A percentile compares a stretch with the other conserved stretches of the same genome.
Conservation (phyloP, 495 filamentous ascomycete species). For the Elaphomyces granulatus region DNA sequence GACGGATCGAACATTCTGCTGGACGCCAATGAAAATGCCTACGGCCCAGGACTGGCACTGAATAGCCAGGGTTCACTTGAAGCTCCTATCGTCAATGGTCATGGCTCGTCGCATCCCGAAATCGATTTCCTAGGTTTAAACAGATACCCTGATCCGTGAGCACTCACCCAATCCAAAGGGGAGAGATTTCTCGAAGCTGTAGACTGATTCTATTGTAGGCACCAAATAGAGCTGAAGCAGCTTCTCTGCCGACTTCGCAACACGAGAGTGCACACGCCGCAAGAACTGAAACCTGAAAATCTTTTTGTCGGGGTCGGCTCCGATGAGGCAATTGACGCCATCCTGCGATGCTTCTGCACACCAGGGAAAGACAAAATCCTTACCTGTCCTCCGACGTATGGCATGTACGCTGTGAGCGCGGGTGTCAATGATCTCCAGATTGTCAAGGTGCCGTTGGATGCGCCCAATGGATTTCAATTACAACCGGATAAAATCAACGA, state of each 20-base stretch:
- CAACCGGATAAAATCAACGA: constrained; percentile 54
- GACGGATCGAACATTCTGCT: constrained; percentile 93
- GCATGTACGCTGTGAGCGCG: constrained; percentile 93
- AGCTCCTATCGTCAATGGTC: constrained; percentile 17
- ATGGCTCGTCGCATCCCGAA: constrained; percentile 24
- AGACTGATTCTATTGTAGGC: constrained; percentile 25
- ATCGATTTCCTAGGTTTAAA: constrained; percentile 69
- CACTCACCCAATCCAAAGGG: constrained; percentile 4
- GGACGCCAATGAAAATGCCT: constrained; percentile 96
- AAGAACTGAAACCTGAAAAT: constrained; percentile 62
- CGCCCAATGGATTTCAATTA: constrained; percentile 46
- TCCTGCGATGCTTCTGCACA: constrained; percentile 81
- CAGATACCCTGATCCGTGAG: constrained; percentile 87
- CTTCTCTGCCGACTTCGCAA: constrained; percentile 79
- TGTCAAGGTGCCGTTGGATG: constrained; percentile 67
- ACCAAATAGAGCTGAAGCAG: constrained; percentile 77
- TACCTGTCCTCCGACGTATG: constrained; percentile 91
- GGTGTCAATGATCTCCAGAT: constrained; percentile 82
- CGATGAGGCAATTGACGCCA: constrained; percentile 90
- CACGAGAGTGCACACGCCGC: constrained; percentile 61
- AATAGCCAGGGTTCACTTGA: constrained; percentile 31
- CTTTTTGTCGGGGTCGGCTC: constrained; percentile 91
- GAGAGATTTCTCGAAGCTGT: neutral
- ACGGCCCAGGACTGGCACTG: constrained; percentile 56
- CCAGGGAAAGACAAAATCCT: constrained; percentile 82